Evolutionary conservation across 2,329 filamentous ascomycete genomes (phyloP).

Genomic region (Boeremia lycopersici): DNA sequence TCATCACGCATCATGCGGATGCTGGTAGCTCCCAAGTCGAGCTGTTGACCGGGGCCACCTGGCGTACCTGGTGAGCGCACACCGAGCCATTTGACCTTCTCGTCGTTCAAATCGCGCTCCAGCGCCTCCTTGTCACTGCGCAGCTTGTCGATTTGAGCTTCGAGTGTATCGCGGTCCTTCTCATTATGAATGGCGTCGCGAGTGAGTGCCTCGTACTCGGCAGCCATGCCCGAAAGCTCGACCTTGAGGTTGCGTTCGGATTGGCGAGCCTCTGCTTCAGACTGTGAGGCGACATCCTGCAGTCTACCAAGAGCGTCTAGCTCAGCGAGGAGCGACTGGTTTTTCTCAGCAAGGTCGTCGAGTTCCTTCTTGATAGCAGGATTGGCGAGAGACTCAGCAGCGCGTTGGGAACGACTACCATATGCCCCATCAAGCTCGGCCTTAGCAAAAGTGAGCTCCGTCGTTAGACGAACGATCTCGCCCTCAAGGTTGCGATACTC

Average conservation of each 20-base stretch:
- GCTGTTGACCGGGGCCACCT: conserved; percentile 24
- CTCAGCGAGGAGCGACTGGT: conserved; percentile 50
- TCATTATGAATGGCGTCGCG: conserved; percentile 73
- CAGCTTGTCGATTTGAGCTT: conserved; percentile 66
- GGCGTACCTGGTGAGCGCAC: conserved; percentile 59
- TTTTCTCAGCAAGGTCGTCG: conserved; percentile 58
- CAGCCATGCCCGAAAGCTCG: conserved; percentile 70
- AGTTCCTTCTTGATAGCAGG: conserved; percentile 66
- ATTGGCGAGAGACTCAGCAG: conserved; percentile 65
- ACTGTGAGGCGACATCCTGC: conserved; percentile 43
- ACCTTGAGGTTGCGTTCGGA: conserved; percentile 60
- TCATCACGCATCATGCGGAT: conserved; percentile 73
- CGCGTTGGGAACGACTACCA: conserved; percentile 72
- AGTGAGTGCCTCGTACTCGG: conserved; percentile 73
- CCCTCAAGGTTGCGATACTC: conserved; percentile 58
- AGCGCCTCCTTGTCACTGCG: conserved; percentile 68
- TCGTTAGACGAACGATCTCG: conserved; percentile 69
- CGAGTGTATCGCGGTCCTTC: conserved; percentile 70
- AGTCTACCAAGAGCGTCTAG: conserved; percentile 51
- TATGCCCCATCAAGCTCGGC: conserved; percentile 96
- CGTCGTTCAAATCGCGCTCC: conserved; percentile 69
- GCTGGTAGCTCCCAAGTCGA: conserved; percentile 63
- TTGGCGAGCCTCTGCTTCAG: conserved; percentile 44
- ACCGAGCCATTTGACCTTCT: conserved; percentile 70
- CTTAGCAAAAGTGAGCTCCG: conserved; percentile 85